Conservation (phyloP, 108 stramenopile genomes). For the Aurantiochytrium sp. region DNA sequence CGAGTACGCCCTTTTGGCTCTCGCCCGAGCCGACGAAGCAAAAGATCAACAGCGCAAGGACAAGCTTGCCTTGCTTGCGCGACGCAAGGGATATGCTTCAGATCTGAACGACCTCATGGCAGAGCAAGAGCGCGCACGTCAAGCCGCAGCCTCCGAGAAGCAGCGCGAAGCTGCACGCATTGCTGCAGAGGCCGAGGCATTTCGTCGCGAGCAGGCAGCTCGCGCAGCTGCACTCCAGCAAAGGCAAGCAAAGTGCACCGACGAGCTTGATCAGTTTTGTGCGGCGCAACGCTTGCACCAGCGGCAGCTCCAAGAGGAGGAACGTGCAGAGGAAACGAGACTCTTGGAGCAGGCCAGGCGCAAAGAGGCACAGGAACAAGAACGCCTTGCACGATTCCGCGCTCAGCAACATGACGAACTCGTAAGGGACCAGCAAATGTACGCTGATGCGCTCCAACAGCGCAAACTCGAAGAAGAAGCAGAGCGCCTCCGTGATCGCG, state of each 20-base stretch:
- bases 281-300: not conserved
- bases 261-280: slow-evolving; percentile 1
- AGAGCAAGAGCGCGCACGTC: not conserved
- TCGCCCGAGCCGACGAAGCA: not conserved
- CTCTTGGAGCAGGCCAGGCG: not conserved
- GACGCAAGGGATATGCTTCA: not conserved
- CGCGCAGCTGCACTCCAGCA: not conserved
- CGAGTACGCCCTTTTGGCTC: not conserved
- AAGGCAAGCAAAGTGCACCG: not conserved
- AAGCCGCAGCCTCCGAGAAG: not conserved
- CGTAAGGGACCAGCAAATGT: not conserved
- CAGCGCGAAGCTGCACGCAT: not conserved
- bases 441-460: not conserved
- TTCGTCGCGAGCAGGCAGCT: not conserved
- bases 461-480: not conserved
- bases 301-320: not conserved
- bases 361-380: not conserved
- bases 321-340: not conserved
- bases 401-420: not conserved
- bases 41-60: not conserved
- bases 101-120: not conserved
- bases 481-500: not conserved
- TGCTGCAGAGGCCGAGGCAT: not conserved
- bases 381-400: not conserved
- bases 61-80: not conserved